A percentile compares a stretch with the other conserved stretches of the same genome.
Conservation (phyloP, 176 grass and related monocot genomes). For the Oryza meyeriana region DNA sequence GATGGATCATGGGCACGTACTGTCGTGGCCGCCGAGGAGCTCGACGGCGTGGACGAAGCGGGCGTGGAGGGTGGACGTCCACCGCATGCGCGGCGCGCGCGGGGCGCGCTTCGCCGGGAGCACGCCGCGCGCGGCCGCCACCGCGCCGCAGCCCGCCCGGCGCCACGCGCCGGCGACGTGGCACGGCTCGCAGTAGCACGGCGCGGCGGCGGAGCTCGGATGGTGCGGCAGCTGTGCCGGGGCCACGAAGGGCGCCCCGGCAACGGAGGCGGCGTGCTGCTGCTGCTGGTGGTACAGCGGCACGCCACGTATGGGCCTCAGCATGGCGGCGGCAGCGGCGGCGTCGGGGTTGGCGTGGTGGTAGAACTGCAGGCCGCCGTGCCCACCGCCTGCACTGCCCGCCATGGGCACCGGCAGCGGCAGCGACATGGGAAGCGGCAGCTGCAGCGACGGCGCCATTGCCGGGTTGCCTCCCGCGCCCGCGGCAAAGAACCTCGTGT, state of each 20-base stretch:
- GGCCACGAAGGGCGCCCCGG: slow-evolving; percentile 4
- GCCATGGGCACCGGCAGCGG: slow-evolving; percentile 18
- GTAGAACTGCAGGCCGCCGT: slow-evolving; percentile 23
- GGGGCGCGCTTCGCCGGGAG: slow-evolving; percentile 50
- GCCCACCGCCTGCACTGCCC: neutral
- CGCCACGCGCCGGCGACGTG: slow-evolving; percentile 27
- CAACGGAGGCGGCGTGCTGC: slow-evolving; percentile 5
- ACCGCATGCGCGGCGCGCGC: slow-evolving; percentile 81
- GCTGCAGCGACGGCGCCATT: slow-evolving; percentile 22
- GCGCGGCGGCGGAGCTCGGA: neutral
- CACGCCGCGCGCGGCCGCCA: neutral
- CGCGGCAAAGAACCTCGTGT: slow-evolving; percentile 34
- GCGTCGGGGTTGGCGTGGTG: slow-evolving; percentile 14
- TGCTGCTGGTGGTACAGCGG: slow-evolving; percentile 63
- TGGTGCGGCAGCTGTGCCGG: neutral
- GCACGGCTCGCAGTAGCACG: slow-evolving; percentile 51
- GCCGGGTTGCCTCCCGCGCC: slow-evolving; percentile 8
- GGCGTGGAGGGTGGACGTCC: slow-evolving; percentile 81
- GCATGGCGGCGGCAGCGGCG: neutral
- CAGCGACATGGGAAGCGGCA: slow-evolving; percentile 25
- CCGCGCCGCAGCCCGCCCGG: slow-evolving; percentile 24
- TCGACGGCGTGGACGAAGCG: slow-evolving; percentile 94
- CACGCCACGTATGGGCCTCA: slow-evolving; percentile 67
- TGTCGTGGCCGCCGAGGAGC: slow-evolving; percentile 84
- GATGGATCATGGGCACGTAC: slow-evolving; percentile 39